Conservation (phyloP, 805 yeast genomes). For the Wickerhamomyces bovis region DNA sequence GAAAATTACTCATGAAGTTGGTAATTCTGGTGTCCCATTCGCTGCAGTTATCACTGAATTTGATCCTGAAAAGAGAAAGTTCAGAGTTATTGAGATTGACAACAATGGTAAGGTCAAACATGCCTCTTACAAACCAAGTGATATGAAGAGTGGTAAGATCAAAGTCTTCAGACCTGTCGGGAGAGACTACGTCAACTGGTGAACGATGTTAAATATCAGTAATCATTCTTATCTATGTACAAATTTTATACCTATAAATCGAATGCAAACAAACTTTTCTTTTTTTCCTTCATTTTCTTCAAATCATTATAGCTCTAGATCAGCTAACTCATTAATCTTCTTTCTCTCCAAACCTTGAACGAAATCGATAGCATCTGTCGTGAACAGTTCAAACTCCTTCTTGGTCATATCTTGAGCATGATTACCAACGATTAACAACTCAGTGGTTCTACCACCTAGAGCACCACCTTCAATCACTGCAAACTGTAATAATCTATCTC, state of each 20-base stretch:
- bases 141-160: conserved; percentile 72
- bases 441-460: conserved; percentile 48
- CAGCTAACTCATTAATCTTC: background rate
- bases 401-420: conserved; percentile 8
- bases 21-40: conserved; percentile 47
- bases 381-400: conserved; percentile 16
- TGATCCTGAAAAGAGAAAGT: conserved; percentile 66
- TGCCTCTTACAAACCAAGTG: conserved; percentile 61
- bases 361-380: conserved; percentile 14
- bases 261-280: background rate
- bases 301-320: background rate
- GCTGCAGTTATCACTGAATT: conserved; percentile 62
- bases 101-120: conserved; percentile 45
- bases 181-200: conserved; percentile 72
- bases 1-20: conserved; percentile 54
- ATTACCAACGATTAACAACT: conserved; percentile 41
- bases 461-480: conserved; percentile 51
- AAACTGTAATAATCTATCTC: conserved; percentile 33
- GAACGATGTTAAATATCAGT: conserved; percentile 2
- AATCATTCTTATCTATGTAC: background rate
- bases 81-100: conserved; percentile 59
- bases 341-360: conserved; percentile 8
- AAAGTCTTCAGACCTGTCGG: conserved; percentile 77
- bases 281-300: background rate
- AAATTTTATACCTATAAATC: background rate